phyloP scores from a whole-genome alignment of 2,329 filamentous ascomycete species.

The Fonsecaea pedrosoi region DNA sequence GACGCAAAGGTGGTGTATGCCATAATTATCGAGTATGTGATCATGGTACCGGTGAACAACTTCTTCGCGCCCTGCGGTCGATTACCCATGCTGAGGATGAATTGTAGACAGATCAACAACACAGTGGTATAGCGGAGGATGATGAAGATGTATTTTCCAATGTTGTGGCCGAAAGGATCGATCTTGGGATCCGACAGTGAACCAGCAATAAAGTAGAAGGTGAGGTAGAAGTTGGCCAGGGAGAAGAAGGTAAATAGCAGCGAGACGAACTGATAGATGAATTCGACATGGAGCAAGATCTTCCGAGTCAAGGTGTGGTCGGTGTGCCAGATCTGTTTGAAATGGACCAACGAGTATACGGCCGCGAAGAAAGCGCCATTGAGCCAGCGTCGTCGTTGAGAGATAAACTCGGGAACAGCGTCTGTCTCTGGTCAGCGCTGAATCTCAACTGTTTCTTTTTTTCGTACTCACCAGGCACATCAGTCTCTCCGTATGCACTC shows the following conservation, averaged over 20 bases:
- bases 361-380: conserved; percentile 99
- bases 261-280: conserved; percentile 91
- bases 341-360: conserved; percentile 95
- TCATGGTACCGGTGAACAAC: conserved; percentile 85
- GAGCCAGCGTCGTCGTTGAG: conserved; percentile 93
- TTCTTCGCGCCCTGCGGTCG: conserved; percentile 92
- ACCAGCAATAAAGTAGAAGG: conserved; percentile 96
- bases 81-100: conserved; percentile 95
- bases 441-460: not conserved
- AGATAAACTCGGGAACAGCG: conserved; percentile 93
- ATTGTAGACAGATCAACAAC: conserved; percentile 89
- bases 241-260: conserved; percentile 98
- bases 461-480: conserved; percentile 81
- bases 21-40: conserved; percentile 95
- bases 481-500: conserved; percentile 93
- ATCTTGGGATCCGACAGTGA: conserved; percentile 78
- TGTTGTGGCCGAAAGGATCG: conserved; percentile 89
- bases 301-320: conserved; percentile 92
- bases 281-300: conserved; percentile 90
- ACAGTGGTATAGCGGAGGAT: conserved; percentile 84
- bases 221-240: conserved; percentile 97
- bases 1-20: conserved; percentile 88
- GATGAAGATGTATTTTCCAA: conserved; percentile 84
- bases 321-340: conserved; percentile 88
- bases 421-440: conserved; percentile 60